phyloP scores from a whole-genome alignment of 106 monocot species.

The Platanthera guangdongensis region DNA sequence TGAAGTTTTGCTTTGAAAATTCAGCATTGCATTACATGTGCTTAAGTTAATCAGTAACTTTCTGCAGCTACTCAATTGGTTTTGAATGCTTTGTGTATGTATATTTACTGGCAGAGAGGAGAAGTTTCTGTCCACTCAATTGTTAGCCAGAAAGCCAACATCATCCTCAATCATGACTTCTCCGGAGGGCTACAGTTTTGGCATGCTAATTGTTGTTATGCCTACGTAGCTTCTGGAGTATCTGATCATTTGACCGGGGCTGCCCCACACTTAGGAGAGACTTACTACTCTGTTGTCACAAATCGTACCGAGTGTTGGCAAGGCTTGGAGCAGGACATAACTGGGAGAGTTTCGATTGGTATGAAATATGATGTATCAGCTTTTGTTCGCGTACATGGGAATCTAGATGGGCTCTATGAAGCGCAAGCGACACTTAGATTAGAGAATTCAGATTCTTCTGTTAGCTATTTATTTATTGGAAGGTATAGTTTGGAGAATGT shows the following conservation, averaged over 20 bases:
- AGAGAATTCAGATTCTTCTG: constrained; percentile 35
- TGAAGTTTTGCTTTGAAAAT: background rate
- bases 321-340: constrained; percentile 85
- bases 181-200: constrained; percentile 48
- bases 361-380: constrained; percentile 43
- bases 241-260: constrained; percentile 24
- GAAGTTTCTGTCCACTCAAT: constrained; percentile 5
- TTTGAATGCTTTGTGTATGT: background rate
- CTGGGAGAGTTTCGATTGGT: constrained; percentile 33
- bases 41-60: background rate
- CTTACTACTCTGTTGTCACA: constrained; percentile 66
- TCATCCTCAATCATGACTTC: constrained; percentile 72
- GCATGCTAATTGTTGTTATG: constrained; percentile 64
- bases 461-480: constrained; percentile 38
- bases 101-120: constrained; percentile 18
- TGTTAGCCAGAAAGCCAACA: constrained; percentile 18
- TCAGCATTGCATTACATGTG: background rate
- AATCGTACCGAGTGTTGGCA: constrained; percentile 67
- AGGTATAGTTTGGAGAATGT: constrained; percentile 34
- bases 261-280: constrained; percentile 24
- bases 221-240: constrained; percentile 33
- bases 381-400: constrained; percentile 53
- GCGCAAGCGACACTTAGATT: constrained; percentile 56
- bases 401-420: constrained; percentile 21
- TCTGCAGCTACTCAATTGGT: background rate